A percentile compares a stretch with the other conserved stretches of the same genome.
Conservation (phyloP, 2,329 filamentous ascomycete genomes). For the Calonectria crousiana region DNA sequence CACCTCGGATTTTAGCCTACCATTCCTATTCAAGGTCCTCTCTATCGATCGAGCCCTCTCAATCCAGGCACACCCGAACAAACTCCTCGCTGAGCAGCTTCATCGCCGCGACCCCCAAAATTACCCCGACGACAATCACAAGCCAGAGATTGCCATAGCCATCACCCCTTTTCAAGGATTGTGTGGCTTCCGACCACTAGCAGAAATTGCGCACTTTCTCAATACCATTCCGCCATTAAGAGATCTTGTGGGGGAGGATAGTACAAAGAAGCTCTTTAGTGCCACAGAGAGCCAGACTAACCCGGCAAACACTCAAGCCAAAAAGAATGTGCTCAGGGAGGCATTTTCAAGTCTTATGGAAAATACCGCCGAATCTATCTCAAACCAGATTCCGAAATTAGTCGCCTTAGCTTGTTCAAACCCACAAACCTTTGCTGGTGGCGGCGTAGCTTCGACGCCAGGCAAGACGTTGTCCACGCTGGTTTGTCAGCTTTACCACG, state of each 20-base stretch:
- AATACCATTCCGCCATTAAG: conserved; percentile 68
- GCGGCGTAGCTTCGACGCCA: conserved; percentile 74
- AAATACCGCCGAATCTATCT: conserved; percentile 70
- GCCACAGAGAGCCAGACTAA: conserved; percentile 58
- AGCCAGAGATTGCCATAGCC: conserved; percentile 99
- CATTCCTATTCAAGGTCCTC: conserved; percentile 97
- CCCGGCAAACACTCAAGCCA: conserved; percentile 59
- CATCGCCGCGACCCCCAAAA: conserved; percentile 90
- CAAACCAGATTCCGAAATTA: conserved; percentile 73
- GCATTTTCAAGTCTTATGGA: conserved; percentile 87
- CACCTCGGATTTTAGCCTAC: conserved; percentile 82
- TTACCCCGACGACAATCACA: conserved; percentile 99
- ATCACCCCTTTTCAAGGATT: conserved; percentile 96
- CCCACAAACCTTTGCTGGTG: conserved; percentile 78
- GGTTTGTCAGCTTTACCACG: conserved; percentile 79
- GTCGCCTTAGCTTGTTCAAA: conserved; percentile 77
- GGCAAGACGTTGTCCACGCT: conserved; percentile 81
- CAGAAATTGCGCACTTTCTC: conserved; percentile 89
- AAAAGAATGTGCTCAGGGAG: conserved; percentile 82
- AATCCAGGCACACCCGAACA: conserved; percentile 97
- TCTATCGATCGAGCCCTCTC: conserved; percentile 96
- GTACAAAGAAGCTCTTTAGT: conserved; percentile 67
- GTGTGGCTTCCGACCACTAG: conserved; percentile 93
- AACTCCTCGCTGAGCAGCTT: conserved; percentile 87
- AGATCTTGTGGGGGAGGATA: conserved; percentile 74